These are phyloP conservation scores for Eimeria brunetti DNA, from an alignment of 169 alveolate genomes.

Conservation along the genomic window DNA sequence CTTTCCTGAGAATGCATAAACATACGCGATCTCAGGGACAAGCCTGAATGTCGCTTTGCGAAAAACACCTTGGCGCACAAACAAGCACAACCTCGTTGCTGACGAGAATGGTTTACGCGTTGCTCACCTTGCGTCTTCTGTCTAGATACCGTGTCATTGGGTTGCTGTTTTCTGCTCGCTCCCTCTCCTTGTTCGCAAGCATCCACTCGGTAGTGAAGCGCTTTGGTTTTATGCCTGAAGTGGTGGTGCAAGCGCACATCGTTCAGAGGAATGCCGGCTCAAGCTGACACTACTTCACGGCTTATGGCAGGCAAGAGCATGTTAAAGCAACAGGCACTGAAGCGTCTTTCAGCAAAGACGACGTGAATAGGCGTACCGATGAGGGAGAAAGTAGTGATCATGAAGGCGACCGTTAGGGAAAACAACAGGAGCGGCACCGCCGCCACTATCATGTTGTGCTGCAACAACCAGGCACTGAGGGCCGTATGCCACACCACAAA, in stretches of 20 bases:
- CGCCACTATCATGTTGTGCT: slow-evolving; percentile 73
- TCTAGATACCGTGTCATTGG: slow-evolving; percentile 92
- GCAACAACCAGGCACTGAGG: slow-evolving; percentile 80
- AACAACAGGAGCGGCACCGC: slow-evolving; percentile 87
- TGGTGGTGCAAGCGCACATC: neutral
- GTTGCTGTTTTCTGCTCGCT: slow-evolving; percentile 92
- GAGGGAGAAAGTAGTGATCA: slow-evolving; percentile 87
- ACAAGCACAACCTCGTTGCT: neutral
- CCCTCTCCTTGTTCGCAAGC: slow-evolving; percentile 92
- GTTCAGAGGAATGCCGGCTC: neutral
- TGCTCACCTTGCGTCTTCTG: slow-evolving; percentile 88
- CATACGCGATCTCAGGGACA: neutral
- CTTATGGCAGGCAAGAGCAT: neutral
- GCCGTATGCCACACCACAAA: neutral
- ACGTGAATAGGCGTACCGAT: slow-evolving; percentile 78
- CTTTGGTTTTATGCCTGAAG: slow-evolving; percentile 91
- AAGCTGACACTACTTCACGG: neutral
- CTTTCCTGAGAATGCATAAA: slow-evolving; percentile 87
- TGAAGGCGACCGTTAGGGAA: slow-evolving; percentile 86
- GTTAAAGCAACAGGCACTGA: neutral
- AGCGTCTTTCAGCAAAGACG: neutral
- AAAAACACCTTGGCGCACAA: neutral
- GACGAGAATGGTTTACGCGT: neutral
- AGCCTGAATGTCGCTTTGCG: neutral
- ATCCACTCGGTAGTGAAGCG: slow-evolving; percentile 93